phyloP scores from a whole-genome alignment of 306 rosid species.

The Chamaecrista fasciculata region DNA sequence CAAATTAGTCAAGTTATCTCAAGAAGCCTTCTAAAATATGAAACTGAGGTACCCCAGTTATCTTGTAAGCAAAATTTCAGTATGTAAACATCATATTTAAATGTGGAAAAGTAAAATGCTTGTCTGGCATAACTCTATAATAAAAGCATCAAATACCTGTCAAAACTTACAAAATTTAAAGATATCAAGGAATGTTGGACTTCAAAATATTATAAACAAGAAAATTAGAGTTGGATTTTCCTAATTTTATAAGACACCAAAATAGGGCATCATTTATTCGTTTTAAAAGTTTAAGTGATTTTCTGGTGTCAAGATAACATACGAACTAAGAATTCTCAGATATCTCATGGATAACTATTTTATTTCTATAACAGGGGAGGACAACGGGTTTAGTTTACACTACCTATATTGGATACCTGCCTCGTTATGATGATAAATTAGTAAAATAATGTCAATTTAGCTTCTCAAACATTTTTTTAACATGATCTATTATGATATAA shows the following conservation, averaged over 20 bases:
- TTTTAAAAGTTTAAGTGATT: not conserved
- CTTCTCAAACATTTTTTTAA: not conserved
- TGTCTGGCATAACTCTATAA: not conserved
- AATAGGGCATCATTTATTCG: not conserved
- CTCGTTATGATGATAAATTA: not conserved
- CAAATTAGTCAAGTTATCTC: constrained; percentile 11
- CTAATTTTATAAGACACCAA: not conserved
- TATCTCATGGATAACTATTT: not conserved
- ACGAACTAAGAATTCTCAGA: not conserved
- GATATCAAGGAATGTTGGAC: not conserved
- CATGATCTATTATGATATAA: not conserved
- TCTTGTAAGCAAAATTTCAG: constrained; percentile 6
- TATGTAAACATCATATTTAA: not conserved
- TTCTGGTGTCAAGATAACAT: not conserved
- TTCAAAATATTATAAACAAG: not conserved
- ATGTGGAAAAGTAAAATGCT: not conserved
- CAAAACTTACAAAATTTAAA: not conserved
- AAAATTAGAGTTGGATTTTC: not conserved
- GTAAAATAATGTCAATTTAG: not conserved
- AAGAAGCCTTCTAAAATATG: constrained; percentile 22
- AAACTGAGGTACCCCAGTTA: not conserved
- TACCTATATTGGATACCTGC: not conserved
- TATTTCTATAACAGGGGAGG: not conserved
- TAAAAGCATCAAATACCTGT: not conserved
- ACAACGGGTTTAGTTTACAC: not conserved